These are phyloP conservation scores for Yarrowia phangngaensis DNA, from an alignment of 805 yeast genomes.

Conservation along the genomic window DNA sequence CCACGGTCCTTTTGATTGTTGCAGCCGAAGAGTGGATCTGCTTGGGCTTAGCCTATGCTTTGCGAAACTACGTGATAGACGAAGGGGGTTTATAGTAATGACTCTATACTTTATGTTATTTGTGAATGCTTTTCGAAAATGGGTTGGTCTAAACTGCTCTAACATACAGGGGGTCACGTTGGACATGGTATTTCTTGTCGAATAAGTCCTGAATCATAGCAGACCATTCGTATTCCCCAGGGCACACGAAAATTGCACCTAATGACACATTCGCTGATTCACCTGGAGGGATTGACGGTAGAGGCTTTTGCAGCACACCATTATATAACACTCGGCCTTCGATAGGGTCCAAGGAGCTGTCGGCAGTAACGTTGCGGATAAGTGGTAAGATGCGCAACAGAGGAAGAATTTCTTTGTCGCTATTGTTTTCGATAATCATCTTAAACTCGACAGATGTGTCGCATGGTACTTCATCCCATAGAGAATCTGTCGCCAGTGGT, in stretches of 20 bases:
- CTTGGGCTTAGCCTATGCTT: not conserved
- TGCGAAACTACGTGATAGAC: conserved; percentile 13
- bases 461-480: conserved; percentile 14
- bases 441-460: conserved; percentile 46
- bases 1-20: conserved; percentile 13
- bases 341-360: conserved; percentile 33
- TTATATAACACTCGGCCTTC: conserved; percentile 64
- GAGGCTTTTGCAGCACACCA: conserved; percentile 63
- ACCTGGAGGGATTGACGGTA: conserved; percentile 47
- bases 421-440: conserved; percentile 50
- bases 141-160: conserved; percentile 11
- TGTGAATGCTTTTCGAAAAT: too few species aligned
- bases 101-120: not conserved
- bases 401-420: conserved; percentile 47
- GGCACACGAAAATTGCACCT: conserved; percentile 63
- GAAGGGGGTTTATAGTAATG: not conserved
- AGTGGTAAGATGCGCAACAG: conserved; percentile 57
- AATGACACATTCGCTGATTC: conserved; percentile 45
- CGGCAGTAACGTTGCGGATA: conserved; percentile 22
- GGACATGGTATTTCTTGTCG: conserved; percentile 31
- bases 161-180: conserved; percentile 30
- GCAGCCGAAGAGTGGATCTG: conserved; percentile 19
- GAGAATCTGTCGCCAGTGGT: conserved; percentile 4
- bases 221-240: conserved; percentile 83
- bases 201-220: conserved; percentile 49